Evolutionary conservation across 2,329 filamentous ascomycete species (phyloP), one percentile per base, ranked within the genome.

Genomic region (Magnaporthiopsis rhizophila): DNA sequence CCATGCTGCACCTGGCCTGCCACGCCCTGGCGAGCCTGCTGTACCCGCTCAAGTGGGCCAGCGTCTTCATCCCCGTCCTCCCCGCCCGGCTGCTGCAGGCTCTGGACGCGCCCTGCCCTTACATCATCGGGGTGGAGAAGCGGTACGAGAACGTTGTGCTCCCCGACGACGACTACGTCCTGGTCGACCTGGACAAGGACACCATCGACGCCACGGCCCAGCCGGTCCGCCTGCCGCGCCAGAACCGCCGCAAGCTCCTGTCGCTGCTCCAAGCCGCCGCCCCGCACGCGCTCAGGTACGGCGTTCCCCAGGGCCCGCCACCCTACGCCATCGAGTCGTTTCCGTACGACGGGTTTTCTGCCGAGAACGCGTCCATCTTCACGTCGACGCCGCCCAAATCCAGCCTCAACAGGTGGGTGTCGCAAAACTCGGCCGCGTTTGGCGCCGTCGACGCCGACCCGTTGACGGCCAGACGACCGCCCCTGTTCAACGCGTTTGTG

Each of bases 121-220:
- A 98, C 71, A 97, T 99, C 69, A 92, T 98, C 58, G 95, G 95
- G 61, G 91, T 99, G 65, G 95, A 99, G 77, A 86, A 93, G 69
- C 87, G 93, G 65, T 98, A 98, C 73, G 91, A 96, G 70, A 86
- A 86, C 65, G 85, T 92, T 60, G 89, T 92, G 69, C 83, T 98
- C 58, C 95, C 95, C 0, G 92, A 97, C 8, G 95, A 98, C 71
- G 95, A 98, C 72, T 98, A 94, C 74, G 93, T 98, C 24, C 81
- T 98, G 21, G 92, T 98, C 50, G 95, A 99, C 75, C 81, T 99
- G 62, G 95, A 99, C 75, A 87, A 90, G 74, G 91, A 99, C 75
- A 88, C 88, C 21, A 93, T 99, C 66, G 91, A 97, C 72, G 90
- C 92, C 61, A 95, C 92, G 1, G 81, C 86, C 7, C 85, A 88